Percentiles rank a stretch among this genome's conserved stretches.
phyloP scores from a whole-genome alignment of 108 stramenopile species.

The Ochromonas danica region DNA sequence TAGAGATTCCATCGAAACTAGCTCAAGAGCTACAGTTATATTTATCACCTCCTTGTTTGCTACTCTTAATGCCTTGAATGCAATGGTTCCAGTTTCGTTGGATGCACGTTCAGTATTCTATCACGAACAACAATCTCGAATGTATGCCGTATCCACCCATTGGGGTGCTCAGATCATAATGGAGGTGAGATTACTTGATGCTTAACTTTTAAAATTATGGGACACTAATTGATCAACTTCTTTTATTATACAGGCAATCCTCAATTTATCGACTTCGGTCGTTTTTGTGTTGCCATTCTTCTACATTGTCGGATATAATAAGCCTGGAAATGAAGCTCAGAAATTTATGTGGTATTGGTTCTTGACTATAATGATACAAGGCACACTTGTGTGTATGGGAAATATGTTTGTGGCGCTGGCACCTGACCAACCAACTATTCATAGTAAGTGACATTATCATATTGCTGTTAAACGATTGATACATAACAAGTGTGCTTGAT shows the following conservation, averaged over 20 bases:
- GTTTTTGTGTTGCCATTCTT: slow-evolving; percentile 50
- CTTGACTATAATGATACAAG: too few relatives aligned
- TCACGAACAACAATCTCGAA: slow-evolving; percentile 48
- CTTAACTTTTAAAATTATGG: background rate
- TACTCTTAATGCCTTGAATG: slow-evolving; percentile 44
- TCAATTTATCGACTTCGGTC: slow-evolving; percentile 35
- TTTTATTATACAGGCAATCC: background rate
- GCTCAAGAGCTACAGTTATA: slow-evolving; percentile 35
- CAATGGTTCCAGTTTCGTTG: slow-evolving; percentile 40
- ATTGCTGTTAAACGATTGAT: too few relatives aligned
- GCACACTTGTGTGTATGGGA: too few relatives aligned
- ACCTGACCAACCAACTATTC: too few relatives aligned
- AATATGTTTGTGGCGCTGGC: too few relatives aligned
- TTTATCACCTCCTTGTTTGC: slow-evolving; percentile 52
- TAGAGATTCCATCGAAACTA: slow-evolving; percentile 43
- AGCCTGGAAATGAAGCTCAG: slow-evolving; percentile 24
- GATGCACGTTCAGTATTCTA: slow-evolving; percentile 54
- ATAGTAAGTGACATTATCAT: too few relatives aligned
- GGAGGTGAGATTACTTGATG: background rate
- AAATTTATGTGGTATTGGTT: slow-evolving; percentile 50
- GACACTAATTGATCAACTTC: background rate
- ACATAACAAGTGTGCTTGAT: too few relatives aligned
- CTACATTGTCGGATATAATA: slow-evolving; percentile 46
- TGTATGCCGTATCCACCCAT: slow-evolving; percentile 25
- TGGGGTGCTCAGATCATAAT: too few relatives aligned